A percentile compares a stretch with the other conserved stretches of the same genome.
Evolutionary conservation across 805 yeast species (phyloP).

Genomic region (Saccharomycopsis lassenensis): DNA sequence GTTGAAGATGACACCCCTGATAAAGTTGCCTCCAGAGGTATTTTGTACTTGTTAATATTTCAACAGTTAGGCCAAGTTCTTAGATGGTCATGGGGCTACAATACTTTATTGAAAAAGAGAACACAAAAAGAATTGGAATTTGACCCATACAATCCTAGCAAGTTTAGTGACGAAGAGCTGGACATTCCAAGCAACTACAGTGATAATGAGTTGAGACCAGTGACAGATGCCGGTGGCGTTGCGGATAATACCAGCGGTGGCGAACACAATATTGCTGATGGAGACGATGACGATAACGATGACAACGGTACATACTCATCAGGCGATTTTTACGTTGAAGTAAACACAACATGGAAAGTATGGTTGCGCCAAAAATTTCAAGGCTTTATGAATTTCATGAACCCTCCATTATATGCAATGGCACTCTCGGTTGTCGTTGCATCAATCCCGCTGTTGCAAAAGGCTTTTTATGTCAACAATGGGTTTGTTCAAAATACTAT

Average conservation of each 20-base stretch:
- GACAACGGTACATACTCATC: not conserved
- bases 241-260: not conserved
- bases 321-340: not conserved
- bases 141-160: conserved; percentile 16
- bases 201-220: not conserved
- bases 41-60: conserved; percentile 59
- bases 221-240: not conserved
- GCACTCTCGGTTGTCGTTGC: conserved; percentile 58
- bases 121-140: conserved; percentile 20
- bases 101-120: conserved; percentile 49
- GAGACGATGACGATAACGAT: not conserved
- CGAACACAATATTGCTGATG: not conserved
- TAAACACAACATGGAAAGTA: not conserved
- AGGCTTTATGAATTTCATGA: conserved; percentile 40
- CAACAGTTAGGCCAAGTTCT: conserved; percentile 77
- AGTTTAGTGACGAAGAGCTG: not conserved
- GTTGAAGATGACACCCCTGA: conserved; percentile 54
- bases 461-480: conserved; percentile 42
- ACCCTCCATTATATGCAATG: conserved; percentile 82
- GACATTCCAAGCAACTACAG: not conserved
- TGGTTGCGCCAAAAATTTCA: conserved; percentile 7
- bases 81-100: conserved; percentile 85
- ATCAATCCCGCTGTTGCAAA: conserved; percentile 46
- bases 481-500: conserved; percentile 60
- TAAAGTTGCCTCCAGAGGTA: conserved; percentile 69